Conservation (phyloP, 768 basidiomycete genomes). For the Saitozyma sp. region DNA sequence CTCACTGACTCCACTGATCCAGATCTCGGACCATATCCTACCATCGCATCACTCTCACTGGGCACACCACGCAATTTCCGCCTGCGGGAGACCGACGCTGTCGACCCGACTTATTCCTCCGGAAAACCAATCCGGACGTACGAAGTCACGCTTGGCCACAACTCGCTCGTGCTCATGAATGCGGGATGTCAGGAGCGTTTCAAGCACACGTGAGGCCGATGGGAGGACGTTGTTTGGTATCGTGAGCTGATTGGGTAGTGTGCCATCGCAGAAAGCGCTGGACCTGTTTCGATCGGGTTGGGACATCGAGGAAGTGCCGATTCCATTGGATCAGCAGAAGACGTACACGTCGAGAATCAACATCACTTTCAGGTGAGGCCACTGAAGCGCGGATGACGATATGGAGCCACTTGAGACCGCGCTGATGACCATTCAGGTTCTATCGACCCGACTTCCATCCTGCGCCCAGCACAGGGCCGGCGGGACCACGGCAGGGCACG, state of each 20-base stretch:
- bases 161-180: slow-evolving; percentile 50
- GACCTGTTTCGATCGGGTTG: slow-evolving; percentile 49
- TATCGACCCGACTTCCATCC: slow-evolving; percentile 48
- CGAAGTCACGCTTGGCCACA: slow-evolving; percentile 48
- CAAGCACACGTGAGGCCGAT: slow-evolving; percentile 48
- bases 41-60: slow-evolving; percentile 52
- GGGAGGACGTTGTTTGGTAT: not conserved
- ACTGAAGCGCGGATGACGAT: too few relatives aligned
- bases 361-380: slow-evolving; percentile 49
- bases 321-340: slow-evolving; percentile 31
- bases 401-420: not conserved
- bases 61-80: slow-evolving; percentile 51
- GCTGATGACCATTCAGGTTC: slow-evolving; percentile 9
- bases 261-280: slow-evolving; percentile 46
- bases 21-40: slow-evolving; percentile 53
- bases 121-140: slow-evolving; percentile 43
- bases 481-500: slow-evolving; percentile 41
- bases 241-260: slow-evolving; percentile 17
- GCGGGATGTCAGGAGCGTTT: slow-evolving; percentile 51
- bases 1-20: not conserved
- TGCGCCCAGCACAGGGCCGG: slow-evolving; percentile 14
- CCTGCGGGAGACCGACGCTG: slow-evolving; percentile 39
- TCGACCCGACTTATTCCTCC: slow-evolving; percentile 30
- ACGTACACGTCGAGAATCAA: slow-evolving; percentile 47
- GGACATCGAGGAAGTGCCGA: slow-evolving; percentile 21